phyloP scores from a whole-genome alignment of 257 asterid genomes.

The Dorcoceras hygrometricum region DNA sequence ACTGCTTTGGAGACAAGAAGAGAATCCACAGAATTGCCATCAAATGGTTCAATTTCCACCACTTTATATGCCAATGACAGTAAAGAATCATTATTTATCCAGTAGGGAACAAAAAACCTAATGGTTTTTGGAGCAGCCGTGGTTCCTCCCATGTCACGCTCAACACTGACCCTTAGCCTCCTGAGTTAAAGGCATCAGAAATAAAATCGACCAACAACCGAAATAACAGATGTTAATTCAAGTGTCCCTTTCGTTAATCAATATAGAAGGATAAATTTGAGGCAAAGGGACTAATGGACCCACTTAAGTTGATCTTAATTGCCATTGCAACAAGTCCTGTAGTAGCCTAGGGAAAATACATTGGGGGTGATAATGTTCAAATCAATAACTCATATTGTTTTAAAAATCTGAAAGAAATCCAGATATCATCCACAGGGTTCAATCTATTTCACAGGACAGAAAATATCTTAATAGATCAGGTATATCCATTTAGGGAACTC shows the following conservation, averaged over 20 bases:
- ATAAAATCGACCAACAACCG: constrained; percentile 19
- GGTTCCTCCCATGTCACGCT: constrained; percentile 91
- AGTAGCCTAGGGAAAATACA: not conserved
- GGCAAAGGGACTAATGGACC: constrained; percentile 2
- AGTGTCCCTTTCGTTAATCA: constrained; percentile 13
- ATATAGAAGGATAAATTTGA: constrained; percentile 7
- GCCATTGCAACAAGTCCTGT: constrained; percentile 14
- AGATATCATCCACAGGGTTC: not conserved
- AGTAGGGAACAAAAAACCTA: constrained; percentile 95
- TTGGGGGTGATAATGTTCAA: constrained; percentile 12
- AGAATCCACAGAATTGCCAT: constrained; percentile 62
- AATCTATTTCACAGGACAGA: constrained; percentile 4
- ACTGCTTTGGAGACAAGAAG: constrained; percentile 47
- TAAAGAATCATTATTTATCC: constrained; percentile 81
- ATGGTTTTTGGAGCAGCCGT: constrained; percentile 91
- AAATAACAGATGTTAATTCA: constrained; percentile 14
- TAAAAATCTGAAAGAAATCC: constrained; percentile 6
- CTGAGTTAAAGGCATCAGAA: constrained; percentile 38
- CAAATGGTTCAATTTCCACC: constrained; percentile 88
- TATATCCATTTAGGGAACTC: constrained; percentile 18
- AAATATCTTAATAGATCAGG: not conserved
- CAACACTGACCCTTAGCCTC: constrained; percentile 93
- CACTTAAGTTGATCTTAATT: not conserved
- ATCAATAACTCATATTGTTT: constrained; percentile 2
- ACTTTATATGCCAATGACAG: constrained; percentile 80